phyloP scores from a whole-genome alignment of 805 yeast species.

The Pichia ethanolica region DNA sequence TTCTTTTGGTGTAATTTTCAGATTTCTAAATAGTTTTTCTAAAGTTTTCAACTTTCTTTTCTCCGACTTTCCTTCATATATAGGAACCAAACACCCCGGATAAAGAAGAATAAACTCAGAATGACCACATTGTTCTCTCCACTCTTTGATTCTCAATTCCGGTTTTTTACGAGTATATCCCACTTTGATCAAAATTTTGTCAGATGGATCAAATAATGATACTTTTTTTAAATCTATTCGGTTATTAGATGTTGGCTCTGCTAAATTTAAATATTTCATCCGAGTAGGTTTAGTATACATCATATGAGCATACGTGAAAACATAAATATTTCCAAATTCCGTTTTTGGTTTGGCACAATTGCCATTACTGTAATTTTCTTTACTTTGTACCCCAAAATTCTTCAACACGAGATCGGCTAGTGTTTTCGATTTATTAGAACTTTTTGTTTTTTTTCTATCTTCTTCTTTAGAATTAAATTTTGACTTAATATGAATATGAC shows the following conservation, averaged over 20 bases:
- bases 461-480: background rate
- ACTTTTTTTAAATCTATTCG: constrained; percentile 21
- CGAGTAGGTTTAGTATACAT: constrained; percentile 21
- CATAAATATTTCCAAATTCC: constrained; percentile 38
- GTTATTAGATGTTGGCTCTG: constrained; percentile 19
- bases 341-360: background rate
- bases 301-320: constrained; percentile 40
- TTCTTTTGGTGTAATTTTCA: background rate
- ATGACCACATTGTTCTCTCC: constrained; percentile 47
- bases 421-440: no score
- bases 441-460: background rate
- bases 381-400: no score
- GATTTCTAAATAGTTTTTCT: background rate
- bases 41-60: background rate
- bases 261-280: constrained; percentile 33
- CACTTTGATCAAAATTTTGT: constrained; percentile 38
- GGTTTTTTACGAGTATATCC: constrained; percentile 48
- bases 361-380: no score
- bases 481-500: constrained; percentile 4
- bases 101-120: constrained; percentile 31
- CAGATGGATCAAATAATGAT: constrained; percentile 30
- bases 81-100: constrained; percentile 22
- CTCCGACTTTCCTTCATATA: background rate
- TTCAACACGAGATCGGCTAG: no score
- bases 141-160: constrained; percentile 36